A percentile compares a stretch with the other conserved stretches of the same genome.
These are phyloP conservation scores for Nemophila menziesii DNA, from an alignment of 257 asterid genomes.

Conservation along the genomic window DNA sequence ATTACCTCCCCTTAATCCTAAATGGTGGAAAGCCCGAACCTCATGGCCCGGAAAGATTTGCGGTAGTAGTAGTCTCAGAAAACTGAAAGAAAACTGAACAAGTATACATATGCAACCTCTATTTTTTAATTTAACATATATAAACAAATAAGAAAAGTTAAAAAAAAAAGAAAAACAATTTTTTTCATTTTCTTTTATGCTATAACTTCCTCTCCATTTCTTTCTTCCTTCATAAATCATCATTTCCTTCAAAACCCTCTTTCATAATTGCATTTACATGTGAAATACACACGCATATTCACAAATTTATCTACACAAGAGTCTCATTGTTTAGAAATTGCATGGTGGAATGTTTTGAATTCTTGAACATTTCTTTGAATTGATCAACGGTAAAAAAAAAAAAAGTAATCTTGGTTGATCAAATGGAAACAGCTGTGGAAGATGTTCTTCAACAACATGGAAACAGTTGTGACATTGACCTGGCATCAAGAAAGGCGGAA, in stretches of 20 bases:
- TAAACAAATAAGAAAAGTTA: constrained; percentile 1
- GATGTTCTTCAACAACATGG: constrained; percentile 63
- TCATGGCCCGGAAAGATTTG: constrained; percentile 34
- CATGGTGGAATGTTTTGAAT: constrained; percentile 8
- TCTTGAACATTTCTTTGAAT: constrained; percentile 15
- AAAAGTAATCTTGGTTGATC: constrained; percentile 12
- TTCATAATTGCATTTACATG: neutral
- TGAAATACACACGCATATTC: neutral
- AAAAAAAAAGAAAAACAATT: constrained; percentile 10
- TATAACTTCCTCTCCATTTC: constrained; percentile 27
- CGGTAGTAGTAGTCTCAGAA: constrained; percentile 8
- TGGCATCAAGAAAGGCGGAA: constrained; percentile 64
- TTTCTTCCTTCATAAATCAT: constrained; percentile 14
- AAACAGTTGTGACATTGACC: constrained; percentile 47
- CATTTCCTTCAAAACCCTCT: constrained; percentile 9
- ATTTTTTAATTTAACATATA: no score
- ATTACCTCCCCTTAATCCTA: no score
- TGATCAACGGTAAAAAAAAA: constrained; percentile 11
- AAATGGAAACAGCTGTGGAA: constrained; percentile 44
- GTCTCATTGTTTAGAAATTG: constrained; percentile 7
- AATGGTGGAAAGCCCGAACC: constrained; percentile 27
- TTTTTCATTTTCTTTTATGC: constrained; percentile 12
- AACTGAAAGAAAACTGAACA: neutral
- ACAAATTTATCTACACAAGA: neutral
- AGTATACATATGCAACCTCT: no score